Evolutionary conservation across 2,329 filamentous ascomycete genomes (phyloP).

Genomic region (Endoconidiophora polonica): DNA sequence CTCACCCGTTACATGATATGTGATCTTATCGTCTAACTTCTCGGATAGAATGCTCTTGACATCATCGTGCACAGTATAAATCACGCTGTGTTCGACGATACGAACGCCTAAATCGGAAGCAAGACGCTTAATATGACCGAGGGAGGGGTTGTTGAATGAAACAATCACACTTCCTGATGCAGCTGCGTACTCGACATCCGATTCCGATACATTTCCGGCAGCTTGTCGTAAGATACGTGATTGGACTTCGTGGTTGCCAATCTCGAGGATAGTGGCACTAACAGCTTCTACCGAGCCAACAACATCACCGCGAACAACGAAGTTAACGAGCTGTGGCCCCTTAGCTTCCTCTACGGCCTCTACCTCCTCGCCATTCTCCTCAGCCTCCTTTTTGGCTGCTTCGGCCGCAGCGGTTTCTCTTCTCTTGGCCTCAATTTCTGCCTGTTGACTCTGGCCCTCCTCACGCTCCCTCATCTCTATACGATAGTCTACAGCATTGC

Average conservation of each 20-base stretch:
- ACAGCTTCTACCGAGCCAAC: constrained; percentile 89
- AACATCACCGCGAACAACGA: constrained; percentile 85
- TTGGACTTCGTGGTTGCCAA: constrained; percentile 73
- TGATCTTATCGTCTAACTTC: constrained; percentile 49
- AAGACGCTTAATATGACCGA: constrained; percentile 48
- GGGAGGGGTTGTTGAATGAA: constrained; percentile 66
- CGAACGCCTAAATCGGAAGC: constrained; percentile 57
- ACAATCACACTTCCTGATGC: constrained; percentile 60
- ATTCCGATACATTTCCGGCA: constrained; percentile 67
- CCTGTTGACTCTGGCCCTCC: constrained; percentile 64
- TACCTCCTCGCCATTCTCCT: constrained; percentile 19
- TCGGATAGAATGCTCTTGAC: constrained; percentile 52
- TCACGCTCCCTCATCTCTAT: constrained; percentile 53
- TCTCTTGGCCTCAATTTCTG: constrained; percentile 52
- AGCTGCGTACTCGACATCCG: constrained; percentile 75
- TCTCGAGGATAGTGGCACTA: constrained; percentile 52
- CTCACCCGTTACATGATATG: constrained; percentile 63
- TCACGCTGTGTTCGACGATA: constrained; percentile 74
- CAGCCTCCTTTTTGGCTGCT: constrained; percentile 22
- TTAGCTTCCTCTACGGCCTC: constrained; percentile 24
- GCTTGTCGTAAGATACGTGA: constrained; percentile 60
- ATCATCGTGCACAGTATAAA: constrained; percentile 64
- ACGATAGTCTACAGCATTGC: constrained; percentile 61
- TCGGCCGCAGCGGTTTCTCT: constrained; percentile 34
- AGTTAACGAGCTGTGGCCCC: constrained; percentile 43